Conservation (phyloP, 1,284 basidiomycete species). For the Bjerkandera adusta region DNA sequence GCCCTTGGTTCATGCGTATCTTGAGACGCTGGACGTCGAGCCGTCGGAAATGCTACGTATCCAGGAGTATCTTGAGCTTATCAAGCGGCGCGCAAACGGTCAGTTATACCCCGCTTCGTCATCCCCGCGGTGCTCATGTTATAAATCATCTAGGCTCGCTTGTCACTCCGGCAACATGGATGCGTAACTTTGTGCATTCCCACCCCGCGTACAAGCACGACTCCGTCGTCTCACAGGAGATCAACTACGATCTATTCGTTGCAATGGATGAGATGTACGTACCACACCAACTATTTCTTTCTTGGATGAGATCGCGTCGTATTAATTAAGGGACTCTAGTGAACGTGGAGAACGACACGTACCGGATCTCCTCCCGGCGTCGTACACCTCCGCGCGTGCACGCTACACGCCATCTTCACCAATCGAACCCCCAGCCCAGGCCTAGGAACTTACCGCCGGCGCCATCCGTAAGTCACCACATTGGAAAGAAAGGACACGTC, state of each 20-base stretch:
- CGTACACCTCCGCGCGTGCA: background rate
- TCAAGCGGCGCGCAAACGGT: constrained; percentile 83
- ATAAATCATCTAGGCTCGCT: constrained; percentile 57
- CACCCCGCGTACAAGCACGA: constrained; percentile 92
- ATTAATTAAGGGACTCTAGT: constrained; percentile 2
- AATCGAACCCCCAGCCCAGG: background rate
- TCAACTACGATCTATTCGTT: constrained; percentile 93
- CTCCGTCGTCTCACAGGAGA: constrained; percentile 86
- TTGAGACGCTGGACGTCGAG: constrained; percentile 86
- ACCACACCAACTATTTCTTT: too few relatives aligned
- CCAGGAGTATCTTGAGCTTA: constrained; percentile 75
- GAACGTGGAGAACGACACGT: constrained; percentile 14
- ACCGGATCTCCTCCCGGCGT: constrained; percentile 14
- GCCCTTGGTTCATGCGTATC: constrained; percentile 82
- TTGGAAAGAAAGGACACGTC: background rate
- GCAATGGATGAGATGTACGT: constrained; percentile 92
- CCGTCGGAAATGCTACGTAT: constrained; percentile 64
- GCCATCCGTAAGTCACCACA: background rate
- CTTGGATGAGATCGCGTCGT: background rate
- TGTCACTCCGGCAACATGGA: constrained; percentile 92
- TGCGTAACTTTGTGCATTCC: constrained; percentile 84
- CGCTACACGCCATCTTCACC: background rate
- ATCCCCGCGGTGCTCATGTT: background rate
- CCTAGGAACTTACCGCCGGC: background rate
- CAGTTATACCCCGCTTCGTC: constrained; percentile 25